Percentiles rank a stretch among this genome's conserved stretches.
These are phyloP conservation scores for Sporothrix euskadiensis DNA, from an alignment of 2,329 filamentous ascomycete species.

Conservation along the genomic window DNA sequence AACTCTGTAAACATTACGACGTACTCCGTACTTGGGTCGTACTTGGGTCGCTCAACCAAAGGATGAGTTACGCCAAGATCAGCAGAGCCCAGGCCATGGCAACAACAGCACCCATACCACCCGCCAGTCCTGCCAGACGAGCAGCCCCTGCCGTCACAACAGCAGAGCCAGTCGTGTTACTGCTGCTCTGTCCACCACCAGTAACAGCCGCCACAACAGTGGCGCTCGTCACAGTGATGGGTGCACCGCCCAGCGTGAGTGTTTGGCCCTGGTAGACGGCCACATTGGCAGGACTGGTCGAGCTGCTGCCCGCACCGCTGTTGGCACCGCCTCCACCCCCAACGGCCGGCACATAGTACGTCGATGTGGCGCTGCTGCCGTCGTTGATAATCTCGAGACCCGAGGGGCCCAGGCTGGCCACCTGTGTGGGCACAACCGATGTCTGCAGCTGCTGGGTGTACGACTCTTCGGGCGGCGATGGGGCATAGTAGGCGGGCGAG, in stretches of 20 bases:
- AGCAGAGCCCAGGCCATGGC: neutral
- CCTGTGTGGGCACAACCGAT: neutral
- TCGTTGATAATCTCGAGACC: constrained; percentile 6
- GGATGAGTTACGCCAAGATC: neutral
- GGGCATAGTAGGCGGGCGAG: neutral
- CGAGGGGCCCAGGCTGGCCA: neutral
- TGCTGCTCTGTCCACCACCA: neutral
- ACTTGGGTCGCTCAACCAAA: too few species aligned
- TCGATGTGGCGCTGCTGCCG: neutral
- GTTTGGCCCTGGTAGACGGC: constrained; percentile 11
- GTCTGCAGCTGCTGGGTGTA: neutral
- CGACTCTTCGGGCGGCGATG: neutral
- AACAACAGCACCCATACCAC: too few species aligned
- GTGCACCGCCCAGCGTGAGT: neutral
- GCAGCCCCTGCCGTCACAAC: neutral
- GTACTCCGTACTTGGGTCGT: too few species aligned
- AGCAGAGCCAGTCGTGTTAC: neutral
- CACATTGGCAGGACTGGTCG: neutral
- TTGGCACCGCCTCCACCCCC: too few species aligned
- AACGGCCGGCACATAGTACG: neutral
- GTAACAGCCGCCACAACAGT: neutral
- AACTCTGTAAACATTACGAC: too few species aligned
- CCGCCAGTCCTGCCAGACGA: neutral
- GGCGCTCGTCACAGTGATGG: neutral
- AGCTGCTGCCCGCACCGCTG: too few species aligned